A percentile compares a stretch with the other conserved stretches of the same genome.
Evolutionary conservation across 2,329 filamentous ascomycete genomes (phyloP).

Genomic region (Cladophialophora carrionii): DNA sequence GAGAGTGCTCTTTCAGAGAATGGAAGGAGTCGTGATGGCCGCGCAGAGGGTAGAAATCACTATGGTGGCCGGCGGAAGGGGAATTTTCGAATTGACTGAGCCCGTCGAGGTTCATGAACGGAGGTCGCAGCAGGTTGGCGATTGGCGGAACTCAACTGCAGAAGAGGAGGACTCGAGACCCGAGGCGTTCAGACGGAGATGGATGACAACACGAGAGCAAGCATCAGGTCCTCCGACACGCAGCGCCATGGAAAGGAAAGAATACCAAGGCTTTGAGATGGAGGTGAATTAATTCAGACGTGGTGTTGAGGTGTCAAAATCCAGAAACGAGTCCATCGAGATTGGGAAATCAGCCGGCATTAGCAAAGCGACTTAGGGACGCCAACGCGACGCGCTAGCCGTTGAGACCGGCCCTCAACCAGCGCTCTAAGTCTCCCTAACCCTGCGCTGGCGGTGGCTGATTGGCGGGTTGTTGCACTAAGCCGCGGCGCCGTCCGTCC

Average conservation of each 20-base stretch:
- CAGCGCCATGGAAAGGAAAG: constrained; percentile 33
- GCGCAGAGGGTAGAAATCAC: neutral
- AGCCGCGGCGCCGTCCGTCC: constrained; percentile 16
- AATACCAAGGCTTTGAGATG: constrained; percentile 4
- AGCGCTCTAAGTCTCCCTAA: constrained; percentile 7
- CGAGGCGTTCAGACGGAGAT: constrained; percentile 9
- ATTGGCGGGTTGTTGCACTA: constrained; percentile 7
- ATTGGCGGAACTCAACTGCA: constrained; percentile 15
- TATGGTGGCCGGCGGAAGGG: constrained; percentile 20
- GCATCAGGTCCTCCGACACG: constrained; percentile 8
- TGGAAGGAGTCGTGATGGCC: neutral
- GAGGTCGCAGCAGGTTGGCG: constrained; percentile 18
- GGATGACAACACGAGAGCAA: constrained; percentile 7
- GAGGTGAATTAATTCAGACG: constrained; percentile 9
- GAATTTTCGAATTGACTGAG: constrained; percentile 23
- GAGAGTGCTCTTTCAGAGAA: constrained; percentile 23
- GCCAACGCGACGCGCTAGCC: constrained; percentile 29
- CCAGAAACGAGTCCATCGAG: constrained; percentile 20
- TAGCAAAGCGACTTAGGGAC: constrained; percentile 5
- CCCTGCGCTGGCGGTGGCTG: constrained; percentile 4
- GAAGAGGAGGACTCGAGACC: constrained; percentile 19
- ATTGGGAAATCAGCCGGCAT: constrained; percentile 31
- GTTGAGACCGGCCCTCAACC: neutral
- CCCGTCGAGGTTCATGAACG: constrained; percentile 38
- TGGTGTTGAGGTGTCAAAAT: constrained; percentile 31